Evolutionary conservation across 164 flowering plant species (phyloP).

Genomic region (Liriodendron chinense): DNA sequence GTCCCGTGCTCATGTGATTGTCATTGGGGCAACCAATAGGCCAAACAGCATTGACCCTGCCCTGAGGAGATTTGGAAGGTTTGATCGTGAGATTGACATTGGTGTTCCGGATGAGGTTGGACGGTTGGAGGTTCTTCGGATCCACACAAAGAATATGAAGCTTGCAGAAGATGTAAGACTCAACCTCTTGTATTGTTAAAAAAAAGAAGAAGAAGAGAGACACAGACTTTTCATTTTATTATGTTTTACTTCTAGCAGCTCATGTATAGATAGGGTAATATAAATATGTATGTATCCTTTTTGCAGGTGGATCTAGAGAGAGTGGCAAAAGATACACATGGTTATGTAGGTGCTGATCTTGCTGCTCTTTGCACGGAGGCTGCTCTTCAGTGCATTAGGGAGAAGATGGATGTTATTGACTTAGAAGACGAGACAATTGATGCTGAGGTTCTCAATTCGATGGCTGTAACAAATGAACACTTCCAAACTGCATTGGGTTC

Average conservation of each 20-base stretch:
- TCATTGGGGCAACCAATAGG: slow-evolving; percentile 68
- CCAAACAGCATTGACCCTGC: slow-evolving; percentile 74
- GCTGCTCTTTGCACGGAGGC: slow-evolving; percentile 75
- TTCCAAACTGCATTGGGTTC: slow-evolving; percentile 58
- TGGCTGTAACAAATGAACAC: slow-evolving; percentile 72
- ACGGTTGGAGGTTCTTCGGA: slow-evolving; percentile 58
- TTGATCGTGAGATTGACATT: slow-evolving; percentile 68
- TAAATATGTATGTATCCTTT: neutral
- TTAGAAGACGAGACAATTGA: slow-evolving; percentile 63
- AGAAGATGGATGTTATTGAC: slow-evolving; percentile 72
- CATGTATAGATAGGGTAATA: neutral
- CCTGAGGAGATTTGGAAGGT: slow-evolving; percentile 67
- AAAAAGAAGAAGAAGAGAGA: too few species aligned
- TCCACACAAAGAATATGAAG: slow-evolving; percentile 73
- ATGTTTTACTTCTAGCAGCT: neutral
- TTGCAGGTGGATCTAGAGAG: slow-evolving; percentile 66
- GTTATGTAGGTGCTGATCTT: slow-evolving; percentile 73
- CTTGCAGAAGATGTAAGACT: slow-evolving; percentile 57
- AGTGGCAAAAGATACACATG: slow-evolving; percentile 60
- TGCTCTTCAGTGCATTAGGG: slow-evolving; percentile 71
- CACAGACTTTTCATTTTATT: too few species aligned
- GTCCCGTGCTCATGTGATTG: slow-evolving; percentile 60
- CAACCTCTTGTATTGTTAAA: neutral
- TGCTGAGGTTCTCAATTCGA: slow-evolving; percentile 65
- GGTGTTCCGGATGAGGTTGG: slow-evolving; percentile 76